These are phyloP conservation scores for Talaromyces marneffei DNA, from an alignment of 2,329 filamentous ascomycete species.

Conservation along the genomic window DNA sequence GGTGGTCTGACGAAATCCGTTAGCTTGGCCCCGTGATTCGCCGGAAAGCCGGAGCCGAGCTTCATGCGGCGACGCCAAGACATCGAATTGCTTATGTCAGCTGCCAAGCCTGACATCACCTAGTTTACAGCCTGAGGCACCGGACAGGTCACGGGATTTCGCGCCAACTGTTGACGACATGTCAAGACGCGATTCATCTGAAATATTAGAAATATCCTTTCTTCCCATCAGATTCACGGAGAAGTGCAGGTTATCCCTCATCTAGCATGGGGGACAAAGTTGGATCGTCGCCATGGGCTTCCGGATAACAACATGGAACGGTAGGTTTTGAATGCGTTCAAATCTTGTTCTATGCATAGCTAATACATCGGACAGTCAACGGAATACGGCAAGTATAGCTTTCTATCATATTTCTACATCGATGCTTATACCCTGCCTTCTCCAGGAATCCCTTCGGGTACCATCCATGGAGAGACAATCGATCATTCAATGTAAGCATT, in stretches of 20 bases:
- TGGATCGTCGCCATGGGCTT: slow-evolving; percentile 56
- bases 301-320: slow-evolving; percentile 83
- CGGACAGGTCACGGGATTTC: slow-evolving; percentile 4
- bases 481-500: slow-evolving; percentile 58
- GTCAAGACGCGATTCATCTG: background rate
- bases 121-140: background rate
- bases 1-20: slow-evolving; percentile 24
- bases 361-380: slow-evolving; percentile 53
- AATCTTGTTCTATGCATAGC: background rate
- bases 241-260: background rate
- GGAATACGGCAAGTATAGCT: slow-evolving; percentile 59
- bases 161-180: background rate
- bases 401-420: background rate
- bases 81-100: slow-evolving; percentile 22
- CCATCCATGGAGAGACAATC: slow-evolving; percentile 70
- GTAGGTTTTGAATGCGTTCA: slow-evolving; percentile 41
- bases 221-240: background rate
- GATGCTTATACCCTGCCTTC: background rate
- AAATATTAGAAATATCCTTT: background rate
- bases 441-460: slow-evolving; percentile 74
- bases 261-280: background rate
- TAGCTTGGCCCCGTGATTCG: slow-evolving; percentile 29
- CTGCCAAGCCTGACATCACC: slow-evolving; percentile 19
- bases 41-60: slow-evolving; percentile 10
- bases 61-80: slow-evolving; percentile 4